Percentiles rank a stretch among this genome's conserved stretches.
Evolutionary conservation across 2,329 filamentous ascomycete species (phyloP).

Genomic region (Arthrobotrys entomopaga): DNA sequence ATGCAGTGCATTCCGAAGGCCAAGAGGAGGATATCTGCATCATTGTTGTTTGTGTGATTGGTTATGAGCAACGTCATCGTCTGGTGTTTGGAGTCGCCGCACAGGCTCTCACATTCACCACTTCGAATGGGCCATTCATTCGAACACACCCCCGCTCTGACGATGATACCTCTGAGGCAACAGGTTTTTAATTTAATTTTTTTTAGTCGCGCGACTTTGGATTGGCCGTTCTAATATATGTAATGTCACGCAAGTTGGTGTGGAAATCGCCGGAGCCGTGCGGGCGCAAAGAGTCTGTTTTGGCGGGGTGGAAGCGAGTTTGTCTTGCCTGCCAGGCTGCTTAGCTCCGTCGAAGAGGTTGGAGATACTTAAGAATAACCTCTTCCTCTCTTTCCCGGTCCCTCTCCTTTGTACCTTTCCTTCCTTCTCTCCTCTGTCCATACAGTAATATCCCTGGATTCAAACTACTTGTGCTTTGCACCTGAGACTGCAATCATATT

Average conservation of each 20-base stretch:
- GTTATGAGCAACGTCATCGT: slow-evolving; percentile 42
- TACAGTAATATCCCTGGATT: neutral
- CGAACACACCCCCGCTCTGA: neutral
- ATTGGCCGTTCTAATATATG: neutral
- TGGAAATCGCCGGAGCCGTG: slow-evolving; percentile 33
- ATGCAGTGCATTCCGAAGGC: too few relatives aligned
- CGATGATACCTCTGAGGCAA: slow-evolving; percentile 1
- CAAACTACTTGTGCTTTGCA: too few relatives aligned
- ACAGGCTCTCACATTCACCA: neutral
- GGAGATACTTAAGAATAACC: slow-evolving; percentile 43
- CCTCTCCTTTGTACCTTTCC: slow-evolving; percentile 7
- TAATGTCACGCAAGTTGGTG: neutral
- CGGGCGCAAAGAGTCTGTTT: slow-evolving; percentile 35
- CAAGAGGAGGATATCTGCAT: too few relatives aligned
- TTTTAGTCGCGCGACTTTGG: slow-evolving; percentile 11
- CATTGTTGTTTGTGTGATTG: slow-evolving; percentile 7
- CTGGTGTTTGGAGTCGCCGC: slow-evolving; percentile 19
- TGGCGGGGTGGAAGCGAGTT: slow-evolving; percentile 35
- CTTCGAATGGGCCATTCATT: too few relatives aligned
- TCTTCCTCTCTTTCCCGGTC: too few relatives aligned
- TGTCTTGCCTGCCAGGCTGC: neutral
- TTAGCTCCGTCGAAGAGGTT: slow-evolving; percentile 34
- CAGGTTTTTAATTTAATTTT: too few relatives aligned
- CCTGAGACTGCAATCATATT: too few relatives aligned
- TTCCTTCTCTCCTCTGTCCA: neutral